Evolutionary conservation across 2,329 filamentous ascomycete species (phyloP).

Genomic region (Aschersonia sp.): DNA sequence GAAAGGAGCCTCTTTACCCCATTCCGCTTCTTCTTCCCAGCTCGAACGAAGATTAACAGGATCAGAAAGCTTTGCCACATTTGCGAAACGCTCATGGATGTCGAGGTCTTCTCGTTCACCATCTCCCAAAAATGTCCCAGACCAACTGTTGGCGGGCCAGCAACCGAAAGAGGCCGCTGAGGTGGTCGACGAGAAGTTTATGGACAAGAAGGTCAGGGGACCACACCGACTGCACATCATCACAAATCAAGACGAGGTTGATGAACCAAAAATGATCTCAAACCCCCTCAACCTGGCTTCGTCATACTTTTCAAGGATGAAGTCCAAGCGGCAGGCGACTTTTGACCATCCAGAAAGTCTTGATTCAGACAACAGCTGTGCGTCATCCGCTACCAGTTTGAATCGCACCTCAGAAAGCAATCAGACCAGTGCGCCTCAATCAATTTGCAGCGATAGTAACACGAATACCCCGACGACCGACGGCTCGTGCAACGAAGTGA

Average conservation of each 20-base stretch:
- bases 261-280: constrained; percentile 14
- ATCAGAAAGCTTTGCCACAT: constrained; percentile 30
- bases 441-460: constrained; percentile 23
- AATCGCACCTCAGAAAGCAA: constrained; percentile 24
- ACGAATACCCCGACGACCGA: constrained; percentile 21
- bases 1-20: constrained; percentile 2
- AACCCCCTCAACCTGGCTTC: constrained; percentile 27
- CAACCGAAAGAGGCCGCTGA: constrained; percentile 7
- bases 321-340: constrained; percentile 27
- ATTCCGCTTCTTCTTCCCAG: constrained; percentile 10
- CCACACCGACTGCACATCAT: constrained; percentile 15
- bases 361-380: constrained; percentile 27
- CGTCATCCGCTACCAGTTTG: constrained; percentile 31
- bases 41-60: constrained; percentile 22
- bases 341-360: constrained; percentile 18
- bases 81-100: constrained; percentile 5
- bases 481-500: constrained; percentile 31
- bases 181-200: background rate
- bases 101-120: constrained; percentile 12
- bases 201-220: constrained; percentile 1
- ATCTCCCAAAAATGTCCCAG: constrained; percentile 24
- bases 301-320: constrained; percentile 35
- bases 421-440: constrained; percentile 22
- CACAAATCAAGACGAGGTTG: constrained; percentile 10
- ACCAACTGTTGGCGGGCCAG: constrained; percentile 10